These are phyloP conservation scores for Zalaria obscura DNA, from an alignment of 2,329 filamentous ascomycete species.

Conservation along the genomic window DNA sequence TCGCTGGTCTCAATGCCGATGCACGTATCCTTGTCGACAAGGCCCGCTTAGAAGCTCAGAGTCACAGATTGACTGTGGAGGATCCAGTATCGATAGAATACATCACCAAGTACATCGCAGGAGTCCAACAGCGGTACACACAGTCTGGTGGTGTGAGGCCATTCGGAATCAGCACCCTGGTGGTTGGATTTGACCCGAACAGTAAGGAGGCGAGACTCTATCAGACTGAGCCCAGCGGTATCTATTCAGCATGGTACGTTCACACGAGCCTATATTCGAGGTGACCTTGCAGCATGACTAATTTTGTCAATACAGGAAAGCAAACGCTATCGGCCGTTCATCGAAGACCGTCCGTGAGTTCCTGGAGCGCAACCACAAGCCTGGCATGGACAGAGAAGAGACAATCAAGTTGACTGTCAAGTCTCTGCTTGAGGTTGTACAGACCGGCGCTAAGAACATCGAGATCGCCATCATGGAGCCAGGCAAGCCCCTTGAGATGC, in stretches of 20 bases:
- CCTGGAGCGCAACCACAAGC: constrained; percentile 96
- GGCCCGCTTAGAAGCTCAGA: constrained; percentile 91
- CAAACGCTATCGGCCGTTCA: constrained; percentile 93
- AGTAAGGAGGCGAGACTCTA: constrained; percentile 82
- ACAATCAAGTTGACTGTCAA: constrained; percentile 97
- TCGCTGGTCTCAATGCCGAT: constrained; percentile 94
- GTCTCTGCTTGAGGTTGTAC: constrained; percentile 92
- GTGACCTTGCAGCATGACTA: not conserved
- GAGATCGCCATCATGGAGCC: constrained; percentile 98
- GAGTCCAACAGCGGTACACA: constrained; percentile 97
- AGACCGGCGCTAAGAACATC: constrained; percentile 98
- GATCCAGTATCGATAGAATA: constrained; percentile 97
- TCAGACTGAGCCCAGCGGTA: constrained; percentile 97
- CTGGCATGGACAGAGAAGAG: constrained; percentile 88
- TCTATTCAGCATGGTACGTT: constrained; percentile 91
- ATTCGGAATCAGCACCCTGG: constrained; percentile 96
- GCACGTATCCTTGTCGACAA: constrained; percentile 97
- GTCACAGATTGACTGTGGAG: constrained; percentile 90
- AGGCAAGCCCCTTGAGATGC: constrained; percentile 80
- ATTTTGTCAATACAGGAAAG: constrained; percentile 57
- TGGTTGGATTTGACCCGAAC: constrained; percentile 95
- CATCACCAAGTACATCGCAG: constrained; percentile 97
- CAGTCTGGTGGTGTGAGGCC: constrained; percentile 96
- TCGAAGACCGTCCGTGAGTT: constrained; percentile 99
- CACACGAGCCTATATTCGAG: not conserved